Evolutionary conservation across 768 basidiomycete genomes (phyloP).

Genomic region (Naganishia vishniacii): DNA sequence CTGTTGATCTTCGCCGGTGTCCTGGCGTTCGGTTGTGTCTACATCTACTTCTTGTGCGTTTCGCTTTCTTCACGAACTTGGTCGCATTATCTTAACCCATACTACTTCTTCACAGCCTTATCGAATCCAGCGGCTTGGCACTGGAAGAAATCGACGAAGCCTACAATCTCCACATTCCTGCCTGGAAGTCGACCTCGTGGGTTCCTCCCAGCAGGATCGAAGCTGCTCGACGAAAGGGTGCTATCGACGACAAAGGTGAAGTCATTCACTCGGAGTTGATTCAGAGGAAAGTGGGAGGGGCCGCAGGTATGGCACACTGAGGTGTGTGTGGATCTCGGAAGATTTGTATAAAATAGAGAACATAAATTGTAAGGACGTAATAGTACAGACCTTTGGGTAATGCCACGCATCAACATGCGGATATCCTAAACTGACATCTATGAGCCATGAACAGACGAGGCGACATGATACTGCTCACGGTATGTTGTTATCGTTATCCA

Average conservation of each 20-base stretch:
- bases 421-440: too few relatives aligned
- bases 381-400: too few relatives aligned
- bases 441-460: too few relatives aligned
- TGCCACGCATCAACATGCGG: too few relatives aligned
- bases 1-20: conserved; percentile 27
- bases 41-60: conserved; percentile 21
- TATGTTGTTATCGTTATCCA: too few relatives aligned
- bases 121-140: conserved; percentile 21
- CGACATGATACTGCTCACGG: too few relatives aligned
- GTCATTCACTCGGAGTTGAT: conserved; percentile 11
- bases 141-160: conserved; percentile 28
- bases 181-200: conserved; percentile 25
- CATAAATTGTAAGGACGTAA: conserved; percentile 4
- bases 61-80: neutral
- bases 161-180: conserved; percentile 21
- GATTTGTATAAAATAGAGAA: conserved; percentile 13
- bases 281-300: neutral
- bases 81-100: neutral
- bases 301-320: conserved; percentile 11
- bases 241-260: conserved; percentile 20
- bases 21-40: conserved; percentile 18
- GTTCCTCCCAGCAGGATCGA: conserved; percentile 19
- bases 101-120: conserved; percentile 3
- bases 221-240: conserved; percentile 6
- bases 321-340: neutral